Evolutionary conservation across 139 green algal species (phyloP), one percentile per base, ranked within the genome.

Genomic region (Auxenochlorella pyrenoidosa): DNA sequence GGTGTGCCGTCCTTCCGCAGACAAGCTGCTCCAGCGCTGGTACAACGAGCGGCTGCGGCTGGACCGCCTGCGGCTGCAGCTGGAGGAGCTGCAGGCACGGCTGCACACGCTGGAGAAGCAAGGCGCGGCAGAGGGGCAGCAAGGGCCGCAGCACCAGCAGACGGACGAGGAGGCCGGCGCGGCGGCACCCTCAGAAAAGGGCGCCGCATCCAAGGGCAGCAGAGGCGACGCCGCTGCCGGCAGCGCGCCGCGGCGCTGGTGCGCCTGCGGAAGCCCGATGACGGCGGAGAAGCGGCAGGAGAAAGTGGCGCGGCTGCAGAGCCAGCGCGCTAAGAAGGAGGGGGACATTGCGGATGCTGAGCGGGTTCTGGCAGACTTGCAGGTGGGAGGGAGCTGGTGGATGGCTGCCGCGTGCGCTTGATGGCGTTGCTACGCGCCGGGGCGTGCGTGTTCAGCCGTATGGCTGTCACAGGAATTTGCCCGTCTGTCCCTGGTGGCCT

Each of bases 21-120:
- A 93, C 76, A 54, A 43, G 88, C 87, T 95, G 87, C 88, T 95
- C 40, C 13, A 68, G 4, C 79, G 90, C 60, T 94, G 92, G 90
- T 88, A 90, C 72, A 77, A 66, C 40, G 88, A 86, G 72, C 68
- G 78, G 28, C 26, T 63, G 65, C 86, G 89, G 1, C 80, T 94
- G 78, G 41, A 87, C 51, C 93, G 91, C 30, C 83, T 75, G 36
- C 68, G 79, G 54, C 79, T 94, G 73, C 79, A 89, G 44, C 80
- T 79, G 84, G 59, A 38, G 79, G 36, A 40, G 58, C 59, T 59
- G 51, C 70, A 60, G 41, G 54, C 28, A 32, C 30, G 51, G 79
- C 79, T 75, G 59, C 24, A 75, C 71, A 40, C 1, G 51, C 51
- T 84, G 34, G 16, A 78, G 65, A n/a, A 43, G 30, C 38, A 76